Evolutionary conservation across 306 rosid species (phyloP), one percentile per base, ranked within the genome.

Genomic region (Benincasa hispida): DNA sequence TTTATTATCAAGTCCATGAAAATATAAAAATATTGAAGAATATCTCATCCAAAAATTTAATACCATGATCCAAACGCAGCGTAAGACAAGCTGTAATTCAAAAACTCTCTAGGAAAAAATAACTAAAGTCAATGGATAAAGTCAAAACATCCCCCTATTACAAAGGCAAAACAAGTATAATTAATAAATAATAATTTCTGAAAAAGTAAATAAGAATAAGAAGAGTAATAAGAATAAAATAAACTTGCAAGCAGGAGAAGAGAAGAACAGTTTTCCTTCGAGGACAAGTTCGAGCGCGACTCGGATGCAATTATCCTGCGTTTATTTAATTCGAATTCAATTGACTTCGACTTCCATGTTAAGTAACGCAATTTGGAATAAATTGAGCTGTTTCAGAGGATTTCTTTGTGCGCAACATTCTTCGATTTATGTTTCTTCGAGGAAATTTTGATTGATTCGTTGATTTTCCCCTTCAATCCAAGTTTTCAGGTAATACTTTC

Each of bases 311-410:
- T 70, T 48, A 24, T 47, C 18, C 0, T 53, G 8, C 0, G 19
- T 68, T 68, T 68, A 47, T 70, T 70, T 9, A 70, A 47, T 47
- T 68, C 75, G 30, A 68, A 68, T 41, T 68, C 54, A 68, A 68
- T 68, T 70, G 5, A 13, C 58, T 24, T 70, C 58, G 58, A 70
- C 75, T 70, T 45, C 75, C 22, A 14, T 25, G 57, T 47, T 47
- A 47, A 70, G 75, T 39, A 47, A 70, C 75, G 58, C 8, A 70
- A 47, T 70, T 47, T 6, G 57, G 35, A 24, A 69, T 69, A 69
- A 69, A 24, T 69, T 24, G 21, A 32, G 75, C 58, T 15, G 57
- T 70, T 70, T 70, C 75, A 1, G 8, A 70, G n/a, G 57, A 70
- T 70, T 70, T 47, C 39, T 7, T 70, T 51, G 5, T 8, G 12